Percentiles rank a stretch among this genome's conserved stretches.
Evolutionary conservation across 306 rosid genomes (phyloP).

Genomic region (Quercus parvula): DNA sequence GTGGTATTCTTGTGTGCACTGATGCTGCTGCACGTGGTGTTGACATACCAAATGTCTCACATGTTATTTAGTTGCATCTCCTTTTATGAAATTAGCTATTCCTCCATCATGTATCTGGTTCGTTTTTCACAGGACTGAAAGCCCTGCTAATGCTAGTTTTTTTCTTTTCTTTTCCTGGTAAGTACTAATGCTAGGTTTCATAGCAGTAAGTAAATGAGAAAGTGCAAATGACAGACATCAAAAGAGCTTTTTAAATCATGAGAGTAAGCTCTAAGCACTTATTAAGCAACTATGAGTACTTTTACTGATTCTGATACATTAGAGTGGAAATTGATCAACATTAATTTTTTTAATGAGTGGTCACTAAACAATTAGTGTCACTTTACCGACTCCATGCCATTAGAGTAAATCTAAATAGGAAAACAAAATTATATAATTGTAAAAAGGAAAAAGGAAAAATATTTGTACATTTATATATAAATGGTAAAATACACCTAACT

Average conservation of each 20-base stretch:
- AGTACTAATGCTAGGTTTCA: background rate
- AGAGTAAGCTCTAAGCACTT: background rate
- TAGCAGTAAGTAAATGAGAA: background rate
- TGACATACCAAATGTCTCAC: conserved; percentile 83
- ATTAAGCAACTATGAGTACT: background rate
- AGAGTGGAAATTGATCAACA: background rate
- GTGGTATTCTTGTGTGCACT: conserved; percentile 93
- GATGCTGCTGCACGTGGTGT: conserved; percentile 97
- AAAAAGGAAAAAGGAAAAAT: too few species aligned
- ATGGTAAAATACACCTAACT: too few species aligned
- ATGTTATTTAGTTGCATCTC: conserved; percentile 77
- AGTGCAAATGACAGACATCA: background rate
- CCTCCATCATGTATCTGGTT: background rate
- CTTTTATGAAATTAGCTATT: conserved; percentile 6
- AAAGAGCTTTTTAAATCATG: background rate
- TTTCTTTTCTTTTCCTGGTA: too few species aligned
- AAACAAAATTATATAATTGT: background rate
- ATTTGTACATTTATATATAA: too few species aligned
- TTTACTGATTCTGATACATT: background rate
- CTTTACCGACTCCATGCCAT: background rate
- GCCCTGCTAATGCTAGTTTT: background rate
- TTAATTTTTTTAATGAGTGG: background rate
- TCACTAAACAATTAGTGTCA: background rate
- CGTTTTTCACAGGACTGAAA: background rate
- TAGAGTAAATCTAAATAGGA: background rate